A percentile compares a stretch with the other conserved stretches of the same genome.
These are phyloP conservation scores for Testicularia cyperi DNA, from an alignment of 1,284 basidiomycete species.

Conservation along the genomic window DNA sequence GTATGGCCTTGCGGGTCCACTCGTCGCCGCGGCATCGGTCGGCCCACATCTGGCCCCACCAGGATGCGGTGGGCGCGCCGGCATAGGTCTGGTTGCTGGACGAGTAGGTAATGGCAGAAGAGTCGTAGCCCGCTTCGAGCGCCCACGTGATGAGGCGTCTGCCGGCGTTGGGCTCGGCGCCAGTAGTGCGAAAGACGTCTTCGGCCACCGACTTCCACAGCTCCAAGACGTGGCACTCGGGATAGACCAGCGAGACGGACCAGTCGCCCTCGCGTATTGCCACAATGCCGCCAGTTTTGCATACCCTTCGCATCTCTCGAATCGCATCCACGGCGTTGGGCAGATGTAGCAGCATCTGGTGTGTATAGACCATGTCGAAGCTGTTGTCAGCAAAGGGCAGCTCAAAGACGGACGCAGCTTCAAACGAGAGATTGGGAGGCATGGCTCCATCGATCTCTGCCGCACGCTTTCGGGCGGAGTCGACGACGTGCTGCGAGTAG, in stretches of 20 bases:
- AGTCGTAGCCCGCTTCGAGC: constrained; percentile 11
- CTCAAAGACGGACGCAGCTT: constrained; percentile 16
- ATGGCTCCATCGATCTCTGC: not conserved
- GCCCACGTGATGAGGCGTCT: constrained; percentile 25
- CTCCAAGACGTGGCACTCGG: constrained; percentile 2
- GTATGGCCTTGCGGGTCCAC: constrained; percentile 17
- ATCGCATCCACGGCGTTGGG: constrained; percentile 12
- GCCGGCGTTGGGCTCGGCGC: constrained; percentile 24
- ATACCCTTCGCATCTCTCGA: constrained; percentile 27
- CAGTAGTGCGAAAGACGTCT: constrained; percentile 13
- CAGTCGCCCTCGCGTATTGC: constrained; percentile 23
- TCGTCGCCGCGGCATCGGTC: constrained; percentile 6
- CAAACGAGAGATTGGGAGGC: constrained; percentile 1
- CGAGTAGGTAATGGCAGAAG: constrained; percentile 10
- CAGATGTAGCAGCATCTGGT: constrained; percentile 31
- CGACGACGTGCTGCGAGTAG: constrained; percentile 17
- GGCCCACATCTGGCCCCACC: constrained; percentile 31
- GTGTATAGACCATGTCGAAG: constrained; percentile 27
- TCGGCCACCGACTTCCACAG: constrained; percentile 6
- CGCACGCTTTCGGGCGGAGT: constrained; percentile 8
- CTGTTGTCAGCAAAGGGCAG: constrained; percentile 13
- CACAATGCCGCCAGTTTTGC: constrained; percentile 20
- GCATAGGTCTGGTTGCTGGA: constrained; percentile 21
- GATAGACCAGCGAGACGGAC: constrained; percentile 5
- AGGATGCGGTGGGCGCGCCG: constrained; percentile 12